Evolutionary conservation across 257 asterid genomes (phyloP), one percentile per base, ranked within the genome.

Genomic region (Salvia miltiorrhiza): DNA sequence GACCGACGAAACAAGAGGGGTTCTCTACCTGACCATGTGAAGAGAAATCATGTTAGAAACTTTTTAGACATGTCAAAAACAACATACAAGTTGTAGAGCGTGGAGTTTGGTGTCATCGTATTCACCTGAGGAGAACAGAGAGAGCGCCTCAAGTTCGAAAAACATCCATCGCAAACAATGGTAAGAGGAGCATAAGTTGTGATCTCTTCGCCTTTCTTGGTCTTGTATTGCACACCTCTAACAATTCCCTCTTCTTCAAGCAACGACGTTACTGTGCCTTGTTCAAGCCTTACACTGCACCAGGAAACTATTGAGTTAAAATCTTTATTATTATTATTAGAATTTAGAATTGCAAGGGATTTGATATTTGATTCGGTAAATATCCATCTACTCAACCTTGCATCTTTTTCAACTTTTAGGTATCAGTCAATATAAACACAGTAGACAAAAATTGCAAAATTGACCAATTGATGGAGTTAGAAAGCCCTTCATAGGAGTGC

Each of bases 111-210:
- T 1, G 30, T 3, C 10, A 37, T 65, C 24, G 3, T 44, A 55
- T 67, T 77, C 63, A 91, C 97, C 93, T 80, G 72, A 47, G 95
- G 90, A 48, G 90, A 86, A 55, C 96, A 91, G 14, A 91, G 87
- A 63, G 91, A 76, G 43, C 93, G 85, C 68, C 97, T 80, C 79
- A 91, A 69, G 81, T 87, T 91, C 12, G 97, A 91, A 79, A 83
- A 91, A 70, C 96, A 87, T 37, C 97, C 97, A 66, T 91, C 96
- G 33, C 95, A 91, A 43, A 91, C 95, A 44, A 91, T 67, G 54
- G 96, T 91, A 43, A 89, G 93, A 50, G 97, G 96, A 64, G 96
- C 95, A 75, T 72, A 66, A 26, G 87, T 73, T 43, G 75, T 71
- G 45, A 77, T 30, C 73, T 79, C 87, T 58, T 80, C 82, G 56